phyloP scores from a whole-genome alignment of 805 yeast species.

The Starmerella ratchasimensis region DNA sequence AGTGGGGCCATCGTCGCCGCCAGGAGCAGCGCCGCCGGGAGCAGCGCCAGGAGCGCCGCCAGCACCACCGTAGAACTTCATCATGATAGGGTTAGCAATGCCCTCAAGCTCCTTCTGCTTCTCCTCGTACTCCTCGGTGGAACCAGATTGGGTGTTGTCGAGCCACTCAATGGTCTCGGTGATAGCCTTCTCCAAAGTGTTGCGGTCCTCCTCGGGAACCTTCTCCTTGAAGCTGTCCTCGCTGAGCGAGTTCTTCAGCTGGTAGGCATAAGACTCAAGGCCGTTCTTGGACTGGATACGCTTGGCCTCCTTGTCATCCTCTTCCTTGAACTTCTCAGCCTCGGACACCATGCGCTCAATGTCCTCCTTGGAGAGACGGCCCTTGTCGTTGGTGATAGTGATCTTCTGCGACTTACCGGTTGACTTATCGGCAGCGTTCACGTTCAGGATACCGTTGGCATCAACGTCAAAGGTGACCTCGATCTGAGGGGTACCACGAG shows the following conservation, averaged over 20 bases:
- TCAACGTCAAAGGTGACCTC: slow-evolving; percentile 95
- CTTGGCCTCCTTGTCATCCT: slow-evolving; percentile 86
- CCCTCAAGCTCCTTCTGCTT: slow-evolving; percentile 93
- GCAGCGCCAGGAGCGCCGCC: slow-evolving; percentile 70
- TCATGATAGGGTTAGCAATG: slow-evolving; percentile 91
- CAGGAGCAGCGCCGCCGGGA: slow-evolving; percentile 50
- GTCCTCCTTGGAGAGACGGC: slow-evolving; percentile 94
- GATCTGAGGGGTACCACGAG: slow-evolving; percentile 97
- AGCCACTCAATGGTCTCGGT: slow-evolving; percentile 45
- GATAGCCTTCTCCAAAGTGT: slow-evolving; percentile 23
- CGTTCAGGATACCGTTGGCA: slow-evolving; percentile 95
- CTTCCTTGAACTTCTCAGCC: slow-evolving; percentile 95
- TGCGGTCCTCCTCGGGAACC: slow-evolving; percentile 25
- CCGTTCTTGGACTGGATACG: slow-evolving; percentile 92
- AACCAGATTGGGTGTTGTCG: slow-evolving; percentile 83
- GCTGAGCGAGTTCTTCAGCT: slow-evolving; percentile 67
- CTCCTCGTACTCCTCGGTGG: slow-evolving; percentile 82
- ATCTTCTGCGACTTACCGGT: slow-evolving; percentile 96
- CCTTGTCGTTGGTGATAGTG: slow-evolving; percentile 96
- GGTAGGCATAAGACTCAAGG: slow-evolving; percentile 89
- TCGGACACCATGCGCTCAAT: slow-evolving; percentile 95
- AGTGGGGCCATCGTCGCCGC: slow-evolving; percentile 45
- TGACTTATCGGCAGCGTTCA: slow-evolving; percentile 93
- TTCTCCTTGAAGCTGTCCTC: slow-evolving; percentile 71
- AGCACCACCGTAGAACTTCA: slow-evolving; percentile 76